phyloP scores from a whole-genome alignment of 768 basidiomycete genomes.

The Lactarius sp. region DNA sequence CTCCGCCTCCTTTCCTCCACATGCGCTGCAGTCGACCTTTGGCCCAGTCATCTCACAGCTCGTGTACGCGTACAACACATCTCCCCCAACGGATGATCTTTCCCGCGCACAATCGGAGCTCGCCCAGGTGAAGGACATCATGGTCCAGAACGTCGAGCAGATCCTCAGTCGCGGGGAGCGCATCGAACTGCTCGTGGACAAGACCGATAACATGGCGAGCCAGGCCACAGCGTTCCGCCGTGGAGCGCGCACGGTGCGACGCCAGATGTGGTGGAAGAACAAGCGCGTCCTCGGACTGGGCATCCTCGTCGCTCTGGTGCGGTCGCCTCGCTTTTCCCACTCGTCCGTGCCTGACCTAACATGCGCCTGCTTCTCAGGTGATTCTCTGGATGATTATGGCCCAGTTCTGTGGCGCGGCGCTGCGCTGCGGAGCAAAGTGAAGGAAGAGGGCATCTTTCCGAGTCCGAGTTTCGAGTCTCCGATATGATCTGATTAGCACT shows the following conservation, averaged over 20 bases:
- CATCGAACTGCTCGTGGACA: slow-evolving; percentile 93
- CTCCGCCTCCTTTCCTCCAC: slow-evolving; percentile 39
- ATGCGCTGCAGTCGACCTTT: slow-evolving; percentile 68
- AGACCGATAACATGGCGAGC: slow-evolving; percentile 92
- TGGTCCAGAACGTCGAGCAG: slow-evolving; percentile 98
- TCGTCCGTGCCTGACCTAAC: slow-evolving; percentile 17
- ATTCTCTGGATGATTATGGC: slow-evolving; percentile 80
- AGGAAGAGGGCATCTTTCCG: slow-evolving; percentile 1
- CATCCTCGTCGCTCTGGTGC: slow-evolving; percentile 64
- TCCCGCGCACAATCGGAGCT: slow-evolving; percentile 85
- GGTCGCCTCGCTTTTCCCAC: slow-evolving; percentile 29
- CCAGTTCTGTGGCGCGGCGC: slow-evolving; percentile 81
- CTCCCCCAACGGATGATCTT: slow-evolving; percentile 85
- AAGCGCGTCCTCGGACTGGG: slow-evolving; percentile 62
- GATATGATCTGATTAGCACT: slow-evolving; percentile 18
- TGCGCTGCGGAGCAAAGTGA: slow-evolving; percentile 53
- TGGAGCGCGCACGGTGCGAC: slow-evolving; percentile 75
- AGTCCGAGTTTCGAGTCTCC: neutral
- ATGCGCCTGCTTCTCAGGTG: slow-evolving; percentile 39
- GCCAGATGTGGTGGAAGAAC: slow-evolving; percentile 91
- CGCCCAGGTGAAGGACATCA: slow-evolving; percentile 89
- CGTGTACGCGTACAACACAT: slow-evolving; percentile 84
- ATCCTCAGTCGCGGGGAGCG: slow-evolving; percentile 92
- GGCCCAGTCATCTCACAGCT: slow-evolving; percentile 65
- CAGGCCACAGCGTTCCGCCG: slow-evolving; percentile 92